Conservation (phyloP, 2,329 filamentous ascomycete genomes). For the Paraphaeosphaeria sporulosa region DNA sequence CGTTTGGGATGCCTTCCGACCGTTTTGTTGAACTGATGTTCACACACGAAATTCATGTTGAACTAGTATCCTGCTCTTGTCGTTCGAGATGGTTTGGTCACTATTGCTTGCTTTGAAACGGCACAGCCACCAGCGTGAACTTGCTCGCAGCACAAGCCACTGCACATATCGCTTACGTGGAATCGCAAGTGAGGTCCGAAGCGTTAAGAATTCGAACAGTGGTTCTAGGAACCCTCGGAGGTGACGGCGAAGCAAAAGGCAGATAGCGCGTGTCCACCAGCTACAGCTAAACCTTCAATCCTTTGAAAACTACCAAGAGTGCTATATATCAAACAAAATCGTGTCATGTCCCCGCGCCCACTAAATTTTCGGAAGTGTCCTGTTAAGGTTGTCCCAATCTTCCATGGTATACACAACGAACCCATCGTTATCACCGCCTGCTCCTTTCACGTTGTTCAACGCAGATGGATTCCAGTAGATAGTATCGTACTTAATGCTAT, state of each 20-base stretch:
- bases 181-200: too few relatives aligned
- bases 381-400: slow-evolving; percentile 66
- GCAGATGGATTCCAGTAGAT: slow-evolving; percentile 59
- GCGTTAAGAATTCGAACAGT: background rate
- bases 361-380: slow-evolving; percentile 53
- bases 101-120: background rate
- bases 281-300: background rate
- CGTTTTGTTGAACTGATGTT: too few relatives aligned
- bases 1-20: too few relatives aligned
- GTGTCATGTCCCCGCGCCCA: slow-evolving; percentile 4
- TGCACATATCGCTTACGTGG: background rate
- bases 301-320: background rate
- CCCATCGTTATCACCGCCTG: slow-evolving; percentile 48
- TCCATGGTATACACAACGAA: slow-evolving; percentile 66
- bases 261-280: background rate
- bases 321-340: background rate
- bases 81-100: background rate
- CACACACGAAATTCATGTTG: too few relatives aligned
- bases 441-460: slow-evolving; percentile 42
- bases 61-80: background rate
- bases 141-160: too few relatives aligned
- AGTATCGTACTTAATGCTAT: slow-evolving; percentile 50
- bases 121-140: too few relatives aligned
- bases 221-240: background rate
- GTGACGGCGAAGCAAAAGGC: background rate